Base-by-base conservation (phyloP, 148 eudicot species). In the Rhododendron simsii region DNA sequence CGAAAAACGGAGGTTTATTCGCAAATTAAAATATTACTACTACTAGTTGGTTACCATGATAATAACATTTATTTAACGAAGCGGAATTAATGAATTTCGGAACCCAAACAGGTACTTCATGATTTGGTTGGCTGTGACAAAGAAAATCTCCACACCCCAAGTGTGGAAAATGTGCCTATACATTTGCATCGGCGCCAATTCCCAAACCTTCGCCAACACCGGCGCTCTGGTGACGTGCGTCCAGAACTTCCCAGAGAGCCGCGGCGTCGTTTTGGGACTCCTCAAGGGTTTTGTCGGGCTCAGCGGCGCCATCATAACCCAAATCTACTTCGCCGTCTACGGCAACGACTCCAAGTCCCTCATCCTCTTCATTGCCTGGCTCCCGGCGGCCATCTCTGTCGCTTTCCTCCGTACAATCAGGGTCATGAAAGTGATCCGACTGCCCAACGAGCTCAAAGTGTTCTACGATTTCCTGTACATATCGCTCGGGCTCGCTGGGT, bases 131-230 rank as follows among this genome's bases (percentile, higher is more conserved):
- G 84, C 91, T 3, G 92, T 91, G 15, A 86, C 91, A 4, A 89
- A 89, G 18, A 82, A 30, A 65, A 91, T 89, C 16, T 28, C 91
- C 6, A 88, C 37, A 0, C 92, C 92, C 5, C 26, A 76, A 44
- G 87, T 91, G 2, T 91, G 92, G 92, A 84, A 87, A 55, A 91
- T 91, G 92, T 91, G 92, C 84, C 71, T 91, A 2, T 91, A 91
- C 86, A 88, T 88, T 13, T 91, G 91, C 37, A 71, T 91, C 0
- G 91, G 91, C 5, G 90, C 90, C 12, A 89, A 91, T 21, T 91
- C 92, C 2, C 91, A 91, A 37, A 20, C 90, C 18, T 91, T 91
- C 78, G 91, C 92, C 71, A 88, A 91, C 87, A 91, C 91, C 23
- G 92, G 92, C 13, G 89, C 92, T 8, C 87, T 91, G 0, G 92